Base-by-base conservation (phyloP, 2,329 filamentous ascomycete genomes). In the Claviceps humidiphila region DNA sequence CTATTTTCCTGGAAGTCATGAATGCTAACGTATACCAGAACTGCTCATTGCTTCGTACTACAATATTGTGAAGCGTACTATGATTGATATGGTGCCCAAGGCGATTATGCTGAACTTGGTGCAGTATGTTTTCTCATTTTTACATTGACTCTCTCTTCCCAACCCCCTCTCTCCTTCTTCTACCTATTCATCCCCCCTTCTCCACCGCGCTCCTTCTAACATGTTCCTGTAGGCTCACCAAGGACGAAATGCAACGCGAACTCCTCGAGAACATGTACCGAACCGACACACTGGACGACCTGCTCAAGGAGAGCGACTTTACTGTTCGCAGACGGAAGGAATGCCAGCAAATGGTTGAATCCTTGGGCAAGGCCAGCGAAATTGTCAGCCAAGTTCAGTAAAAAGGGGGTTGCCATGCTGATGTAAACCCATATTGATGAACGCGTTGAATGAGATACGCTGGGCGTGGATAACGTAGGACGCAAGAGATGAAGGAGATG, bases 31-130 rank as follows among this genome's bases (percentile, higher is more conserved):
- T 17, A 13, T 14, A 17, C 38, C 64, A 93, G 87, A 98, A 74
- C 82, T 98, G 57, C 77, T 98, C 54, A 98, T 98, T 65, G 86
- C 83, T 53, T 96, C 89, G 0, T 98, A 98, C 76, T 98, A 87
- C 73, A 96, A 95, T 72, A 98, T 98, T 66, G 90, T 96, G 59
- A 89, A 89, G 75, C 80, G 93, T 60, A 98, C 94, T 55, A 94
- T 98, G 89, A 96, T 97, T 59, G 93, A 98, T 65, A 98, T 98
- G 93, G 93, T 98, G 5, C 93, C 93, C 60, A 98, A 98, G 74
- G 93, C 93, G 42, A 94, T 98, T 66, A 98, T 98, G 93, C 79
- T 97, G 59, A 96, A 80, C 61, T 85, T 98, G 46, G 93, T 98
- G 50, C 84, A 91, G 86, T 95, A 82, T 68, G 89, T 83, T 6